Conservation (phyloP, 257 asterid genomes). For the Ophiorrhiza pumila region DNA sequence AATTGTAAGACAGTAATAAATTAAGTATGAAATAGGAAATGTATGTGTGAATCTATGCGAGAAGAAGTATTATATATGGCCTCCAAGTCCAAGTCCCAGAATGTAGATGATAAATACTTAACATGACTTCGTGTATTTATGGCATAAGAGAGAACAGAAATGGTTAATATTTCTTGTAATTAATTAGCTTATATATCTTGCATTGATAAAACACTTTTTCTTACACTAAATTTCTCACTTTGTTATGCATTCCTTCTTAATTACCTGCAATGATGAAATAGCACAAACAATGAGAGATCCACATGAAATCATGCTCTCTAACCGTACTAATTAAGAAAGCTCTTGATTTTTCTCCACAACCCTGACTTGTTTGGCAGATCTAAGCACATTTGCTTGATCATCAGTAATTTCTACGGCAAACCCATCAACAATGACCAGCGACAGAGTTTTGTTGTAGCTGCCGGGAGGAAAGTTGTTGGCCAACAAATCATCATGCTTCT, state of each 20-base stretch:
- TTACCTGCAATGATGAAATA: background rate
- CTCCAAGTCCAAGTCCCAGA: background rate
- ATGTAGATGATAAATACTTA: background rate
- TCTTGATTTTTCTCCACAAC: conserved; percentile 89
- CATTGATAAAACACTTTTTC: background rate
- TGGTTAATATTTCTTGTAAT: background rate
- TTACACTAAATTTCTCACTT: background rate
- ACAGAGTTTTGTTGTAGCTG: conserved; percentile 64
- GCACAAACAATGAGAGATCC: background rate
- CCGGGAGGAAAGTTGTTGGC: conserved; percentile 52
- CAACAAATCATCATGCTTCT: conserved; percentile 73
- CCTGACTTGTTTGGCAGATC: conserved; percentile 78
- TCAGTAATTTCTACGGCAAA: conserved; percentile 79
- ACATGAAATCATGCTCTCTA: background rate
- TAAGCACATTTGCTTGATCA: conserved; percentile 71
- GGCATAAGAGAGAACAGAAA: background rate
- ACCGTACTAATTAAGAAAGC: conserved; percentile 28
- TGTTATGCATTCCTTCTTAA: no score
- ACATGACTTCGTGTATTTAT: background rate
- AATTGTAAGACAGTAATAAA: no score
- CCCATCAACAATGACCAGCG: conserved; percentile 80
- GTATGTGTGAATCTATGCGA: background rate
- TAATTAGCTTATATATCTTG: background rate
- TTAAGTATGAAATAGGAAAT: background rate
- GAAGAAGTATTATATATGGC: background rate